Evolutionary conservation across 768 basidiomycete genomes (phyloP), one percentile per base, ranked within the genome.

Genomic region (Lactarius evosmus): DNA sequence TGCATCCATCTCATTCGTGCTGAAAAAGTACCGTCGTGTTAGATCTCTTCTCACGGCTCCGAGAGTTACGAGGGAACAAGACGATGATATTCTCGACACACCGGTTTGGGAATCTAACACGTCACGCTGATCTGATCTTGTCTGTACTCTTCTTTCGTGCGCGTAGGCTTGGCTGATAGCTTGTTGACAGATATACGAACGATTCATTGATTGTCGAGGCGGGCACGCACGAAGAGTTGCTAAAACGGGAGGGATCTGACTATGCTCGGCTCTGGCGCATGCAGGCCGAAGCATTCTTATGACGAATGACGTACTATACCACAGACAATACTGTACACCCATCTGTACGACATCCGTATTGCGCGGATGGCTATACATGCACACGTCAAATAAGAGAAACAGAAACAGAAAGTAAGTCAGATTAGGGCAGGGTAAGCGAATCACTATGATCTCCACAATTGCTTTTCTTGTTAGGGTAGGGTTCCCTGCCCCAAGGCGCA

Each of bases 11-110:
- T 17, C 29, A 14, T 30, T 56, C 5, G 33, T 34, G 4, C 19
- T 50, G 19, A 44, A 19, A 44, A 19, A n/a, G 9, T 54, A 7
- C 44, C 1, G 6, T 29, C 2, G n/a, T 9, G 9, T 17, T 58
- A 83, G 82, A 92, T 72, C 76, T 92, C 7, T 93, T 93, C 59
- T 83, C 88, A 66, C 80, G 89, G 33, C 75, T 92, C 34, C 82
- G 87, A 25, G 75, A 79, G 7, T 71, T 93, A 27, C 79, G 89
- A 58, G 88, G 87, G 12, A 86, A 81, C 72, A 92, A 91, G 74
- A 91, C 90, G 2, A 91, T 91, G 90, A 74, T 91, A 29, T 91
- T 91, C 71, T 91, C 89, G 1, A 87, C 87, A 0, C 91, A 88
- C 73, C 78, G 86, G 1, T 82, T 79, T 69, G 89, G 88, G 12